Conservation (phyloP, 2,329 filamentous ascomycete genomes). For the Lasiodiplodia sp. region DNA sequence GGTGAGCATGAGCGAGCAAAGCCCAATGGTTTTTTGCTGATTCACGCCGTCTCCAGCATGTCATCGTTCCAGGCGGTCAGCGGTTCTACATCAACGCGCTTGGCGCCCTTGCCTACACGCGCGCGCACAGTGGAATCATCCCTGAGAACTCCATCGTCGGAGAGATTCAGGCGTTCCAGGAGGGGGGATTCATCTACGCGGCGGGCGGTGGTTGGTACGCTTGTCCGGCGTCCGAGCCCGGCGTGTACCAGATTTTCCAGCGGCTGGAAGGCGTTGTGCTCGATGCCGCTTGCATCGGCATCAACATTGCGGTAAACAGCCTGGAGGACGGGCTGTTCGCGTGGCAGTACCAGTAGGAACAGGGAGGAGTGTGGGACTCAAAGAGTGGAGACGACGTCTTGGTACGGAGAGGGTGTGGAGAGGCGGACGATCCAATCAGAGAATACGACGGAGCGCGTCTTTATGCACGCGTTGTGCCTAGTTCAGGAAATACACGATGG, state of each 20-base stretch:
- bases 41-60: not conserved
- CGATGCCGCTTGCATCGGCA: constrained; percentile 5
- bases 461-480: constrained; percentile 10
- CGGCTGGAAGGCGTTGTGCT: not conserved
- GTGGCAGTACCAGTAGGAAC: constrained; percentile 20
- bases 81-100: constrained; percentile 15
- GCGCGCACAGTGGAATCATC: constrained; percentile 22
- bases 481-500: constrained; percentile 17
- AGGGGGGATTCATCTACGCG: constrained; percentile 17
- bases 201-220: constrained; percentile 25
- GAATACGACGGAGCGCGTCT: not conserved
- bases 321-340: constrained; percentile 10
- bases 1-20: not conserved
- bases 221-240: not conserved
- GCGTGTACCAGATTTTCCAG: not conserved
- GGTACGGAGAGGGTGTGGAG: constrained; percentile 21
- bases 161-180: constrained; percentile 1
- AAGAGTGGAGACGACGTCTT: constrained; percentile 18
- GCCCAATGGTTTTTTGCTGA: not conserved
- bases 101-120: constrained; percentile 13
- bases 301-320: constrained; percentile 7
- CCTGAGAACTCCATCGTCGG: constrained; percentile 2
- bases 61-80: constrained; percentile 25
- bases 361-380: not conserved
- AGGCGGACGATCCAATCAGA: constrained; percentile 19